These are phyloP conservation scores for Hypoxylon rickii DNA, from an alignment of 495 filamentous ascomycete species.

Conservation along the genomic window DNA sequence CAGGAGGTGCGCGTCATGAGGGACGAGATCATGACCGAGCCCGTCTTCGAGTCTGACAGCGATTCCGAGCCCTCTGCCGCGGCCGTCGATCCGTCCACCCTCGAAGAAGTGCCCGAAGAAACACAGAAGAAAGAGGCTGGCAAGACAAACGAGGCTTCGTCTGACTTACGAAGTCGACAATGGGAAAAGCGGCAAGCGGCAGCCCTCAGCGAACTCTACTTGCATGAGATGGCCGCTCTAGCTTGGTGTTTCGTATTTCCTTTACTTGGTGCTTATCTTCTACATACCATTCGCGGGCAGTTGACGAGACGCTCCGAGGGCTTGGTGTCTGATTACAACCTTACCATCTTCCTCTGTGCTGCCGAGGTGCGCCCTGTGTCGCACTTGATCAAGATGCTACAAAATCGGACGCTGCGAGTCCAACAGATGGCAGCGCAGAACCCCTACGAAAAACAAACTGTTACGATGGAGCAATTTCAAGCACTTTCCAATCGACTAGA, in stretches of 20 bases:
- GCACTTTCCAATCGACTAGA: slow-evolving; percentile 68
- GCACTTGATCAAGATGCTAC: slow-evolving; percentile 79
- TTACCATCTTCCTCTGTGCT: slow-evolving; percentile 90
- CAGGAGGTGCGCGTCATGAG: slow-evolving; percentile 60
- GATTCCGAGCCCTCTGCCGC: slow-evolving; percentile 46
- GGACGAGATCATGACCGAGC: slow-evolving; percentile 51
- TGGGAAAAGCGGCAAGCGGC: slow-evolving; percentile 33
- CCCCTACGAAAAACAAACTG: slow-evolving; percentile 47
- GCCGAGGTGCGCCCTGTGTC: slow-evolving; percentile 81
- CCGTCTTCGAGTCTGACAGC: slow-evolving; percentile 54
- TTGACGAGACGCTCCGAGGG: slow-evolving; percentile 84
- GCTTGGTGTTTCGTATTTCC: slow-evolving; percentile 80
- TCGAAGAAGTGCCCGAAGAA: slow-evolving; percentile 51
- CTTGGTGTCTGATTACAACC: slow-evolving; percentile 86
- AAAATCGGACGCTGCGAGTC: slow-evolving; percentile 78
- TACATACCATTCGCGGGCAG: slow-evolving; percentile 74
- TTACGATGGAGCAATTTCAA: slow-evolving; percentile 52
- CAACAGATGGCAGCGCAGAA: slow-evolving; percentile 71
- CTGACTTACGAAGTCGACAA: slow-evolving; percentile 26
- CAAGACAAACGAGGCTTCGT: background rate
- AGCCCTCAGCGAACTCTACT: slow-evolving; percentile 68
- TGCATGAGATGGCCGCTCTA: slow-evolving; percentile 75
- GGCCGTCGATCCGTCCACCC: slow-evolving; percentile 17
- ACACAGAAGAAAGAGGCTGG: slow-evolving; percentile 26
- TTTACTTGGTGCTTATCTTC: slow-evolving; percentile 72